These are phyloP conservation scores for Fusarium equiseti DNA, from an alignment of 2,329 filamentous ascomycete species.

Conservation along the genomic window DNA sequence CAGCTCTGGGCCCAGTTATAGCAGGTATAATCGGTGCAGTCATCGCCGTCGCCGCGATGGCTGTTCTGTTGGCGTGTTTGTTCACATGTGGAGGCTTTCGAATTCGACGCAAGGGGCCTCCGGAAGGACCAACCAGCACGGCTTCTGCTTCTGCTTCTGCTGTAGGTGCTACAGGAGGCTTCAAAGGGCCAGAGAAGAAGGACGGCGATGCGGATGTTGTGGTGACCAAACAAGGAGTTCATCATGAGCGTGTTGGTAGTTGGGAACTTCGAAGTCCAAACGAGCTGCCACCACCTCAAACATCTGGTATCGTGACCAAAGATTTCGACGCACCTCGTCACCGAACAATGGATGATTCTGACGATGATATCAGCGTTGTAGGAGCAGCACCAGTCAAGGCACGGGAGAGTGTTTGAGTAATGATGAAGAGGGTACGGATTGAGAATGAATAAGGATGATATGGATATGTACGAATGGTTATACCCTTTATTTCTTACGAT, in stretches of 20 bases:
- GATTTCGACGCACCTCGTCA: constrained; percentile 36
- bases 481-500: constrained; percentile 45
- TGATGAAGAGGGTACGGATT: not conserved
- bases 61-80: constrained; percentile 50
- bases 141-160: constrained; percentile 32
- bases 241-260: constrained; percentile 62
- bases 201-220: constrained; percentile 58
- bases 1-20: constrained; percentile 52
- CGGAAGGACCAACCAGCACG: constrained; percentile 6
- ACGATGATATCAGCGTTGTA: constrained; percentile 54
- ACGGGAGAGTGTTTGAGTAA: constrained; percentile 54
- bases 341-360: constrained; percentile 44
- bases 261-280: constrained; percentile 59
- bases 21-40: constrained; percentile 62
- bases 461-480: constrained; percentile 13
- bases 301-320: constrained; percentile 43
- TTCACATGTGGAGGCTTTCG: constrained; percentile 52
- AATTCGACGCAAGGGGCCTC: constrained; percentile 38
- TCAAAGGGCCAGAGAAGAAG: constrained; percentile 61
- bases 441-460: not conserved
- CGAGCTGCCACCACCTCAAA: constrained; percentile 17
- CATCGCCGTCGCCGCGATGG: constrained; percentile 54
- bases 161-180: constrained; percentile 54
- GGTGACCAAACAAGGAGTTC: constrained; percentile 54
- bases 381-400: constrained; percentile 54